phyloP scores from a whole-genome alignment of 805 yeast species.

The Cyberlindnera lachancei region DNA sequence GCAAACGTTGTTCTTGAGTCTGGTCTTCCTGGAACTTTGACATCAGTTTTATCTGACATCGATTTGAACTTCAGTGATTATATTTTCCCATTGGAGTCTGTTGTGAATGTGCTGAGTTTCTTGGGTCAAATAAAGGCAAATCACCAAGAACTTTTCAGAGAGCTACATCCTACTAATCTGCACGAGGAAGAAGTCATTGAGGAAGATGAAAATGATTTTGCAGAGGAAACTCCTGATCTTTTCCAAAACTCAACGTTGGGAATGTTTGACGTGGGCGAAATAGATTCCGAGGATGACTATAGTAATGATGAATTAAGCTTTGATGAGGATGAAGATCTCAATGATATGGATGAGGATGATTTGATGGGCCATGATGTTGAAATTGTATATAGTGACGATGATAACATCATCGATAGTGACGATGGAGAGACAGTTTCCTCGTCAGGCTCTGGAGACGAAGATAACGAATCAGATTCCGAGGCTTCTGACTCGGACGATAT shows the following conservation, averaged over 20 bases:
- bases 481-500: slow-evolving; percentile 16
- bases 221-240: slow-evolving; percentile 71
- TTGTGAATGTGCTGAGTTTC: slow-evolving; percentile 51
- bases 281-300: slow-evolving; percentile 56
- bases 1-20: slow-evolving; percentile 64
- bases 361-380: slow-evolving; percentile 17
- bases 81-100: slow-evolving; percentile 47
- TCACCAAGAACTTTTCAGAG: slow-evolving; percentile 51
- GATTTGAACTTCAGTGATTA: slow-evolving; percentile 72
- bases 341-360: slow-evolving; percentile 23
- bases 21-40: slow-evolving; percentile 48
- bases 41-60: slow-evolving; percentile 52
- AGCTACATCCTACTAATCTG: slow-evolving; percentile 26
- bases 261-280: slow-evolving; percentile 82
- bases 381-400: slow-evolving; percentile 28
- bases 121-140: slow-evolving; percentile 50
- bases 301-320: slow-evolving; percentile 43
- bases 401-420: slow-evolving; percentile 22
- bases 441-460: too few species aligned
- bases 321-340: slow-evolving; percentile 31
- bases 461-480: slow-evolving; percentile 14
- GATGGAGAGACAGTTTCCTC: slow-evolving; percentile 9
- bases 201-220: slow-evolving; percentile 49
- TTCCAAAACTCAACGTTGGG: slow-evolving; percentile 87
- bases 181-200: slow-evolving; percentile 52